These are phyloP conservation scores for Citrus unshiu DNA, from an alignment of 345 rosid species.

Conservation along the genomic window DNA sequence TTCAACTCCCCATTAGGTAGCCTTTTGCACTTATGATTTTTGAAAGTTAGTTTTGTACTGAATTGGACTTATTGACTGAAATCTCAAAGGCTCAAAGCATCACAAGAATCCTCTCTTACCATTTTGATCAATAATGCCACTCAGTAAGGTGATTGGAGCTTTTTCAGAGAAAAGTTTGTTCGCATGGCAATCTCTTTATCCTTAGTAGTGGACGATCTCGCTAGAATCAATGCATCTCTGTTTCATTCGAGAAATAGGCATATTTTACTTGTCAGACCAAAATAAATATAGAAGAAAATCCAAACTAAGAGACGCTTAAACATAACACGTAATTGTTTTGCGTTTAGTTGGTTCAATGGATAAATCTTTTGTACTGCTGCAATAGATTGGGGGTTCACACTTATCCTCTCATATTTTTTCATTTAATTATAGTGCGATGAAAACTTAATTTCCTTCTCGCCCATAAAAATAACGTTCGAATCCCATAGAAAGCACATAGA, in stretches of 20 bases:
- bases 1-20: neutral
- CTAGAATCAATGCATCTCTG: neutral
- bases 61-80: neutral
- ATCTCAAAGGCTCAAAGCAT: neutral
- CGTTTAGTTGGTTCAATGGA: neutral
- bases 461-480: too few relatives aligned
- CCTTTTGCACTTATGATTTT: neutral
- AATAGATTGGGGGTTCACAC: neutral
- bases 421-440: too few relatives aligned
- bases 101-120: neutral
- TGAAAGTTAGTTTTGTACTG: neutral
- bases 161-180: neutral
- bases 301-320: neutral
- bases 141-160: neutral
- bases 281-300: neutral
- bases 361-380: neutral
- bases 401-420: too few relatives aligned
- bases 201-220: neutral
- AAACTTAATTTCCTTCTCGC: too few relatives aligned
- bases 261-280: neutral
- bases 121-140: neutral
- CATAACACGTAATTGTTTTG: neutral
- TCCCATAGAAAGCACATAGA: too few relatives aligned
- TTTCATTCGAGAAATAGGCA: neutral
- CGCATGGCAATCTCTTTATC: neutral